Conservation (phyloP, 306 rosid genomes). For the Sicyos baderoa region DNA sequence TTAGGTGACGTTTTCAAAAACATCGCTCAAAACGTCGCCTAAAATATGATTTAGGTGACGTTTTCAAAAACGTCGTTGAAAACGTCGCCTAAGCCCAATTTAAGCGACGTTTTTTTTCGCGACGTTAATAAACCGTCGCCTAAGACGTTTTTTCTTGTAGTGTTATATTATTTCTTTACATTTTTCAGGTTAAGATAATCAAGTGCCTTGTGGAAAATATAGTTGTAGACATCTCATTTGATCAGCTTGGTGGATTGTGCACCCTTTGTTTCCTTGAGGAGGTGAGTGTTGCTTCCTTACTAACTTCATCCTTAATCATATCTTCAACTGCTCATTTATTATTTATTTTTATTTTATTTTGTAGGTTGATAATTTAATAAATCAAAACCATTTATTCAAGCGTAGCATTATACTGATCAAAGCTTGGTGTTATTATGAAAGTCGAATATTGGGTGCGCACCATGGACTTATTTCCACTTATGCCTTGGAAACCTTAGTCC, state of each 20-base stretch:
- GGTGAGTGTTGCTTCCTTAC: constrained; percentile 38
- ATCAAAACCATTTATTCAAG: constrained; percentile 85
- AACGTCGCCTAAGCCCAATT: too few species aligned
- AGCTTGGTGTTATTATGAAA: constrained; percentile 99
- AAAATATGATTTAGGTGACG: too few species aligned
- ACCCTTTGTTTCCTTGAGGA: constrained; percentile 97
- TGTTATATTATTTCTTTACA: too few species aligned
- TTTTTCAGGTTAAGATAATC: constrained; percentile 29
- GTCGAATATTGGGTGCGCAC: constrained; percentile 97
- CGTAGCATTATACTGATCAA: constrained; percentile 94
- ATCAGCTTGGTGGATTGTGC: constrained; percentile 97
- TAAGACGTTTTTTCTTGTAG: too few species aligned
- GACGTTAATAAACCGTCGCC: too few species aligned
- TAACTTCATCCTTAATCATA: not conserved
- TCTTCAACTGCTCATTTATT: not conserved
- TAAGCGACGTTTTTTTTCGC: too few species aligned
- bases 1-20: too few species aligned
- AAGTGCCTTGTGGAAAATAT: constrained; percentile 98
- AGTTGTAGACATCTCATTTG: constrained; percentile 94
- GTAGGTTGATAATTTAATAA: constrained; percentile 85
- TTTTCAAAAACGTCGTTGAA: too few species aligned
- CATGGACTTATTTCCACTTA: constrained; percentile 98
- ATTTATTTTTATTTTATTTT: constrained; percentile 20
- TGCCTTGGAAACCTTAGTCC: constrained; percentile 96
- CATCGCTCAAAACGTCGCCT: too few species aligned